These are phyloP conservation scores for Tympanopsis confertula DNA, from an alignment of 2,329 filamentous ascomycete species.

Conservation along the genomic window DNA sequence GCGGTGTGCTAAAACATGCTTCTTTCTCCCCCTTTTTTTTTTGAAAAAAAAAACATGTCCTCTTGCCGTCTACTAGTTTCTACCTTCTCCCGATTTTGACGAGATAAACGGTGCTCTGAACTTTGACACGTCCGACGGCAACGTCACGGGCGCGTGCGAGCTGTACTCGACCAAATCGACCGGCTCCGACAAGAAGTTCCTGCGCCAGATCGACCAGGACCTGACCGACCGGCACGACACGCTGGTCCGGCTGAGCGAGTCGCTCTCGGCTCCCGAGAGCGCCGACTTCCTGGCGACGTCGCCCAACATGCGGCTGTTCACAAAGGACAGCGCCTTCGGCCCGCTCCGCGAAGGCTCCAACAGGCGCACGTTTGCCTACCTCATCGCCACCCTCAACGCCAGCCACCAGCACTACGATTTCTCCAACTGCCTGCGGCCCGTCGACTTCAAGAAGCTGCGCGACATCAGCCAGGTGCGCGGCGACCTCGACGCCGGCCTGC, in stretches of 20 bases:
- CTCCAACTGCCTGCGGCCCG: slow-evolving; percentile 76
- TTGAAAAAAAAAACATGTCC: no score
- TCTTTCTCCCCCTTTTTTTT: no score
- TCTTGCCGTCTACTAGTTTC: no score
- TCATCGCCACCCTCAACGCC: slow-evolving; percentile 92
- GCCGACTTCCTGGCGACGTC: slow-evolving; percentile 44
- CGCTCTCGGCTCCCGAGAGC: slow-evolving; percentile 72
- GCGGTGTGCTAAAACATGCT: no score
- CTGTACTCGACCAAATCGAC: slow-evolving; percentile 96
- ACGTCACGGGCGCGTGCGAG: slow-evolving; percentile 87
- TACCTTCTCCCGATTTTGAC: no score
- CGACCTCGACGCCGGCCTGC: slow-evolving; percentile 75
- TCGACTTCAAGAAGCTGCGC: slow-evolving; percentile 79
- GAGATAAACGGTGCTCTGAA: slow-evolving; percentile 78
- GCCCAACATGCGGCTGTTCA: slow-evolving; percentile 60
- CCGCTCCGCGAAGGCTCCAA: slow-evolving; percentile 78
- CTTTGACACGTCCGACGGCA: slow-evolving; percentile 86
- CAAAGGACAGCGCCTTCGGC: slow-evolving; percentile 78
- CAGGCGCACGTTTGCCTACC: slow-evolving; percentile 83
- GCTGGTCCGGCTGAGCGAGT: slow-evolving; percentile 73
- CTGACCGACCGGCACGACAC: slow-evolving; percentile 86
- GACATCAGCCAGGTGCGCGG: slow-evolving; percentile 73
- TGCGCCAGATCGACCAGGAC: slow-evolving; percentile 86
- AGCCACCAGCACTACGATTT: slow-evolving; percentile 97
- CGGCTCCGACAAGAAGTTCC: slow-evolving; percentile 90